Evolutionary conservation across 371 early-diverging fungal genomes (phyloP).

Genomic region (Paraphysoderma sedebokerense): DNA sequence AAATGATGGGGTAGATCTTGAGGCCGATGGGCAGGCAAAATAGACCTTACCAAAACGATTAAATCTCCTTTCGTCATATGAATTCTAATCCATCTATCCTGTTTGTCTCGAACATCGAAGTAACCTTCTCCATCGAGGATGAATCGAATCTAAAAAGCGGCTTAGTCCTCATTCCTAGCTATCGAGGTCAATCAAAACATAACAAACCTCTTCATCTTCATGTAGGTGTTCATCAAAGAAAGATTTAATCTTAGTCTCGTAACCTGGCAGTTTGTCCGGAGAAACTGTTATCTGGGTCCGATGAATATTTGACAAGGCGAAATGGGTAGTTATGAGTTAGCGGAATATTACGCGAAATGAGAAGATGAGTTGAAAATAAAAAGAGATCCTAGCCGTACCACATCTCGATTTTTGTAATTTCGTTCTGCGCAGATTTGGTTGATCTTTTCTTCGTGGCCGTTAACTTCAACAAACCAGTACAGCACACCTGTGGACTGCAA

Average conservation of each 20-base stretch:
- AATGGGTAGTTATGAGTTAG: too few species aligned
- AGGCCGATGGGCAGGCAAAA: not conserved
- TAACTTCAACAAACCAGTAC: slow-evolving; percentile 48
- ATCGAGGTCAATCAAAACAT: too few species aligned
- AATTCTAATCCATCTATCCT: slow-evolving; percentile 84
- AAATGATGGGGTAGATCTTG: not conserved
- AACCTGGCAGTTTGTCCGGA: slow-evolving; percentile 50
- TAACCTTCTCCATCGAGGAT: slow-evolving; percentile 78
- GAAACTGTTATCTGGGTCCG: slow-evolving; percentile 63
- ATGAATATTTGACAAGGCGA: too few species aligned
- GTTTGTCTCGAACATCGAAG: slow-evolving; percentile 62
- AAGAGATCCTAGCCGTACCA: slow-evolving; percentile 20
- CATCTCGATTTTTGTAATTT: slow-evolving; percentile 76
- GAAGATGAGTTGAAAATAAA: not conserved
- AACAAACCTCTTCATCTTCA: slow-evolving; percentile 97
- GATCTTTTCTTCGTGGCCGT: slow-evolving; percentile 32
- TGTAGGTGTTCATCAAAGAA: slow-evolving; percentile 93
- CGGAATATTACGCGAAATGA: too few species aligned
- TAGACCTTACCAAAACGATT: slow-evolving; percentile 52
- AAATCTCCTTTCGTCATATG: slow-evolving; percentile 54
- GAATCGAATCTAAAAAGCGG: slow-evolving; percentile 79
- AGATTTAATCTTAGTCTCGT: slow-evolving; percentile 76
- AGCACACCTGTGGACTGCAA: slow-evolving; percentile 48
- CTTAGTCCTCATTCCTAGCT: too few species aligned
- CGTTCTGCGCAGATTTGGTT: slow-evolving; percentile 53